Evolutionary conservation across 768 basidiomycete species (phyloP).

Genomic region (Tubosaeta sp.): DNA sequence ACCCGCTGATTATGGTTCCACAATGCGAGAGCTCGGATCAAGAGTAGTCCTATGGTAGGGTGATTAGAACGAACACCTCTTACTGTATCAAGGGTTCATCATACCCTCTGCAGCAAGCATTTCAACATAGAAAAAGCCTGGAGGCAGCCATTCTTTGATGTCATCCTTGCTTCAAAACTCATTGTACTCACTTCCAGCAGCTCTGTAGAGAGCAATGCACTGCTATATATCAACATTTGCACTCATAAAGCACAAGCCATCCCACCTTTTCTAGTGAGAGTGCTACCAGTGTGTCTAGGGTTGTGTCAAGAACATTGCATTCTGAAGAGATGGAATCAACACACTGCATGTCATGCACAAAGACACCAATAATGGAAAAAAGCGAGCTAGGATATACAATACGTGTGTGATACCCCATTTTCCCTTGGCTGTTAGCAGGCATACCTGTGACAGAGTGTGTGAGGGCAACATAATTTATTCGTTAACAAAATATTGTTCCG

Average conservation of each 20-base stretch:
- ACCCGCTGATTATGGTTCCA: not conserved
- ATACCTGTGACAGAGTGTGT: not conserved
- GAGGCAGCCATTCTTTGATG: not conserved
- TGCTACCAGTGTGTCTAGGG: not conserved
- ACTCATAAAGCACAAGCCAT: not conserved
- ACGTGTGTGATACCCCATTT: constrained; percentile 10
- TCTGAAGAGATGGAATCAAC: not conserved
- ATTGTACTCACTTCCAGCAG: constrained; percentile 1
- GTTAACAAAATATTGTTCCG: not conserved
- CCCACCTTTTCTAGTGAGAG: not conserved
- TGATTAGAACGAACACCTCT: not conserved
- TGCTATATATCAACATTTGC: not conserved
- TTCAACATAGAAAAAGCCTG: constrained; percentile 2
- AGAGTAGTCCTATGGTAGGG: constrained; percentile 2
- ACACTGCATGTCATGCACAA: constrained; percentile 4
- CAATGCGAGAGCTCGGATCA: constrained; percentile 9
- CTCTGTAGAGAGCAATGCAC: constrained; percentile 5
- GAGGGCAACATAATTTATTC: not conserved
- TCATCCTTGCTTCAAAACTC: not conserved
- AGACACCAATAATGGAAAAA: constrained; percentile 2
- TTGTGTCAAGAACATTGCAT: not conserved
- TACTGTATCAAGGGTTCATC: not conserved
- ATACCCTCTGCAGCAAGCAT: constrained; percentile 6
- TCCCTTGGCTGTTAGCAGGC: not conserved
- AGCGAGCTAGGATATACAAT: constrained; percentile 7